Conservation (phyloP, 2,329 filamentous ascomycete genomes). For the Fusarium nematophilum region DNA sequence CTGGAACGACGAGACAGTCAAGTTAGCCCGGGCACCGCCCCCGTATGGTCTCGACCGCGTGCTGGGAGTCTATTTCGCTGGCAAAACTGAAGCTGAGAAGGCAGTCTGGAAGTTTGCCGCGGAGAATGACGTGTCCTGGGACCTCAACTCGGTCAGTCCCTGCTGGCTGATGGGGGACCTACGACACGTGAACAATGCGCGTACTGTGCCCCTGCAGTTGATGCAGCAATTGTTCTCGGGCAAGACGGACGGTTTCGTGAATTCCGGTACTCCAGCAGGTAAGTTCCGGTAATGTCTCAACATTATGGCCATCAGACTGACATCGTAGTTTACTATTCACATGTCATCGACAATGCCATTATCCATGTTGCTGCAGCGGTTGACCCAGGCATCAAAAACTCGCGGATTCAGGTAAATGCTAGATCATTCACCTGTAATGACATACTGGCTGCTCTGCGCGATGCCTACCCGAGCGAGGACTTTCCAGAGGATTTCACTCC, state of each 20-base stretch:
- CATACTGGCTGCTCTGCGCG: constrained; percentile 20
- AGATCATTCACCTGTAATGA: constrained; percentile 36
- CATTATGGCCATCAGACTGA: no score
- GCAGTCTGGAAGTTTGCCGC: constrained; percentile 36
- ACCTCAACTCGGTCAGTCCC: constrained; percentile 32
- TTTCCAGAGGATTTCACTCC: constrained; percentile 29
- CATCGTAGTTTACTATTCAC: constrained; percentile 33
- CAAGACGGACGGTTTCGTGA: constrained; percentile 10
- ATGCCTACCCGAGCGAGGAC: constrained; percentile 8
- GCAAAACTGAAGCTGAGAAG: constrained; percentile 32
- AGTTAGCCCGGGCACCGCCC: constrained; percentile 26
- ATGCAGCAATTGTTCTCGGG: constrained; percentile 34
- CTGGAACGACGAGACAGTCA: constrained; percentile 32
- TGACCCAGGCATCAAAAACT: constrained; percentile 21
- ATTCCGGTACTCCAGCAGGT: constrained; percentile 16
- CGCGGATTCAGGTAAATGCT: constrained; percentile 19
- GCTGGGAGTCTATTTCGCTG: constrained; percentile 16
- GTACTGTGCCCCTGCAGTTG: constrained; percentile 30
- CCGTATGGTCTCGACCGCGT: constrained; percentile 26
- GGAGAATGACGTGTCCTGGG: constrained; percentile 31
- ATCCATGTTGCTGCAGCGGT: constrained; percentile 31
- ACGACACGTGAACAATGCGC: constrained; percentile 18
- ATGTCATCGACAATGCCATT: constrained; percentile 33
- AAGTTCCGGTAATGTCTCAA: neutral
- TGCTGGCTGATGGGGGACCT: constrained; percentile 28